Evolutionary conservation across 768 basidiomycete species (phyloP).

Genomic region (Collybia mongolica): DNA sequence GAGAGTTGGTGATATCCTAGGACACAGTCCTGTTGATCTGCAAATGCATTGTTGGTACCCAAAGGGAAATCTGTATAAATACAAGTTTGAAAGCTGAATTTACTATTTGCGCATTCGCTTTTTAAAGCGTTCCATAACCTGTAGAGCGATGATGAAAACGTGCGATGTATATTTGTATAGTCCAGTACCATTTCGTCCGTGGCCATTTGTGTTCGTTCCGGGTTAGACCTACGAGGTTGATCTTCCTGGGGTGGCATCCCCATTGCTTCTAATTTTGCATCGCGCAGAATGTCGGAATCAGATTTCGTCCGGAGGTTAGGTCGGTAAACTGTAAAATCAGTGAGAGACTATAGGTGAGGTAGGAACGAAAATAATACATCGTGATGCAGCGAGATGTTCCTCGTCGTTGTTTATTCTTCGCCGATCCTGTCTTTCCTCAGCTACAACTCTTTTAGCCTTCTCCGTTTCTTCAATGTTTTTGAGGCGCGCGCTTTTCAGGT

Average conservation of each 20-base stretch:
- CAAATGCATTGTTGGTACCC: not conserved
- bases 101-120: slow-evolving; percentile 84
- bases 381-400: slow-evolving; percentile 80
- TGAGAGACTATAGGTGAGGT: not conserved
- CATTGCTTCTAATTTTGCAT: slow-evolving; percentile 86
- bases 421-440: slow-evolving; percentile 65
- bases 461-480: slow-evolving; percentile 98
- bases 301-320: slow-evolving; percentile 82
- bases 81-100: not conserved
- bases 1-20: slow-evolving; percentile 27
- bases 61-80: slow-evolving; percentile 1
- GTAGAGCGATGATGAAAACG: slow-evolving; percentile 1
- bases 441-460: slow-evolving; percentile 87
- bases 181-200: slow-evolving; percentile 82
- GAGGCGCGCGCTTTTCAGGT: slow-evolving; percentile 65
- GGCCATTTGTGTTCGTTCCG: slow-evolving; percentile 73
- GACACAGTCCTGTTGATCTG: not conserved
- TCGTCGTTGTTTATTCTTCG: slow-evolving; percentile 63
- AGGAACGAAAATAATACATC: slow-evolving; percentile 59
- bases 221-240: slow-evolving; percentile 41
- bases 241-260: slow-evolving; percentile 64
- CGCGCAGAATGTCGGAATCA: slow-evolving; percentile 83
- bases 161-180: not conserved
- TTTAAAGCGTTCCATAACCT: slow-evolving; percentile 98
- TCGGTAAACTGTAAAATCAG: slow-evolving; percentile 63